These are phyloP conservation scores for Suillus alpinus DNA, from an alignment of 768 basidiomycete species.

Conservation along the genomic window DNA sequence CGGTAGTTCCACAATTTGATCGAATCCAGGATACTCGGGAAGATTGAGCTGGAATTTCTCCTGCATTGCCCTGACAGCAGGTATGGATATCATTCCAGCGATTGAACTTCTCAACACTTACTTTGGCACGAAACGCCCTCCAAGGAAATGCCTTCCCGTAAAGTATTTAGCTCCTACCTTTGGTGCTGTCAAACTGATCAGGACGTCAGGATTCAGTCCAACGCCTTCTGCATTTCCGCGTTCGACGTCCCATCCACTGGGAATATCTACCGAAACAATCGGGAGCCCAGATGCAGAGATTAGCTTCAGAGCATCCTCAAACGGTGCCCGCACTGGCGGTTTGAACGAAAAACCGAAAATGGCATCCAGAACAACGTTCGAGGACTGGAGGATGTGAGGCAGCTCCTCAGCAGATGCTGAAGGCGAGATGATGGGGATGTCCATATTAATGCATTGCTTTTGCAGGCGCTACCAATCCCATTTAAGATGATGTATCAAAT, in stretches of 20 bases:
- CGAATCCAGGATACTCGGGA: constrained; percentile 73
- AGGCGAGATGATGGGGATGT: constrained; percentile 67
- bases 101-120: constrained; percentile 36
- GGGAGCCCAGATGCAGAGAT: constrained; percentile 66
- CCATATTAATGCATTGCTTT: constrained; percentile 86
- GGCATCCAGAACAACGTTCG: constrained; percentile 89
- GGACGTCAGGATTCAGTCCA: constrained; percentile 70
- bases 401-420: constrained; percentile 47
- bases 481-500: neutral
- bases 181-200: constrained; percentile 92
- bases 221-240: constrained; percentile 55
- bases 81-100: neutral
- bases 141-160: constrained; percentile 85
- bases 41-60: constrained; percentile 77
- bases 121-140: constrained; percentile 91
- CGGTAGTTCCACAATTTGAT: constrained; percentile 82
- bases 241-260: constrained; percentile 96
- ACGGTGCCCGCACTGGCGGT: constrained; percentile 85
- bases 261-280: constrained; percentile 93
- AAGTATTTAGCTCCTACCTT: constrained; percentile 83
- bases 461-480: constrained; percentile 60
- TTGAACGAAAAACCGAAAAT: constrained; percentile 99
- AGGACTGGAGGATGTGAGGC: constrained; percentile 46
- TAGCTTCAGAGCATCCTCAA: constrained; percentile 70
- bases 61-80: constrained; percentile 54